Percentiles rank a stretch among this genome's conserved stretches.
These are phyloP conservation scores for Rhodofomes roseus DNA, from an alignment of 1,284 basidiomycete genomes.

Conservation along the genomic window DNA sequence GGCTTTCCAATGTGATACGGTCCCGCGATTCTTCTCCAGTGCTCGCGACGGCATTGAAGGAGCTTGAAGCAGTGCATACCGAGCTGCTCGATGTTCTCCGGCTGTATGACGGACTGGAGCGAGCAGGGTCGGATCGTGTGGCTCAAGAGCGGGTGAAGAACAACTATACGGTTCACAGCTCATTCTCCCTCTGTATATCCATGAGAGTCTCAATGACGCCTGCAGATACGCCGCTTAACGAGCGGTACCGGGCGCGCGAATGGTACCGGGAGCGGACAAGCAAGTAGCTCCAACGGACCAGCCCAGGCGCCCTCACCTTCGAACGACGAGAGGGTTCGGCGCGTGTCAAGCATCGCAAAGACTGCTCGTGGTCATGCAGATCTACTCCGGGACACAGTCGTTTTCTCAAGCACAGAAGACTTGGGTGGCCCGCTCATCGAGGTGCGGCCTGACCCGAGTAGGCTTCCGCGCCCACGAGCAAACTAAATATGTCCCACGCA, in stretches of 20 bases:
- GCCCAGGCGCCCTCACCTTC: slow-evolving; percentile 27
- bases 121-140: slow-evolving; percentile 29
- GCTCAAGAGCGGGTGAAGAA: slow-evolving; percentile 29
- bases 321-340: slow-evolving; percentile 68
- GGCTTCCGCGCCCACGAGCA: not conserved
- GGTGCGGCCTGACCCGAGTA: slow-evolving; percentile 32
- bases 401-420: slow-evolving; percentile 61
- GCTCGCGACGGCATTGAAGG: slow-evolving; percentile 56
- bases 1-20: slow-evolving; percentile 47
- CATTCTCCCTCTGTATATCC: not conserved
- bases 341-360: slow-evolving; percentile 72
- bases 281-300: not conserved
- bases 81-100: slow-evolving; percentile 43
- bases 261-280: not conserved
- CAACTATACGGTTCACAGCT: slow-evolving; percentile 19
- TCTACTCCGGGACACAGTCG: slow-evolving; percentile 61
- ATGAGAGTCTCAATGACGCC: too few relatives aligned
- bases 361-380: slow-evolving; percentile 69
- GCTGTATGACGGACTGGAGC: slow-evolving; percentile 59
- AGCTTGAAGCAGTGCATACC: slow-evolving; percentile 59
- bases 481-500: slow-evolving; percentile 20
- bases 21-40: slow-evolving; percentile 3
- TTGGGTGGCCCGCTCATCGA: slow-evolving; percentile 51
- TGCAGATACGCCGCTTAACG: slow-evolving; percentile 2
- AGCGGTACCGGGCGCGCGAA: not conserved